A percentile compares a stretch with the other conserved stretches of the same genome.
phyloP scores from a whole-genome alignment of 148 eudicot species.

The Vaccinium vitisidaea region DNA sequence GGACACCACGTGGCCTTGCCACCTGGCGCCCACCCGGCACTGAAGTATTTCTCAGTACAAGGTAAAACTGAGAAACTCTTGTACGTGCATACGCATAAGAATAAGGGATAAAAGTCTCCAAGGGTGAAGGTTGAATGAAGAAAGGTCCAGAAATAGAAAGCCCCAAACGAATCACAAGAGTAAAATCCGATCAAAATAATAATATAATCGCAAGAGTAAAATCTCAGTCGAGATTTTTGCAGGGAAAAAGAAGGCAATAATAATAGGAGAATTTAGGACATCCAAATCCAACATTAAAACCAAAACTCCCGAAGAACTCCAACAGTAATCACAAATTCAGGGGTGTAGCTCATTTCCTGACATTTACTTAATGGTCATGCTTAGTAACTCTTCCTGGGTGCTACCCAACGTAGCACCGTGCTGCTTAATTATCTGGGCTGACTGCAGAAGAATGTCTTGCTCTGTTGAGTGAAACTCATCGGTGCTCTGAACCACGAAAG shows the following conservation, averaged over 20 bases:
- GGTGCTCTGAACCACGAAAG: too few relatives aligned
- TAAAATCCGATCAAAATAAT: too few relatives aligned
- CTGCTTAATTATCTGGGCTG: slow-evolving; percentile 66
- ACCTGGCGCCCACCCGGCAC: too few relatives aligned
- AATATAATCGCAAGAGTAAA: not conserved
- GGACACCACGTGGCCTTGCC: too few relatives aligned
- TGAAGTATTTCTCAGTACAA: too few relatives aligned
- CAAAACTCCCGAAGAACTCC: not conserved
- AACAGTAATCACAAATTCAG: not conserved
- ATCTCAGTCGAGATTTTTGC: not conserved
- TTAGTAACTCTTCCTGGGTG: not conserved
- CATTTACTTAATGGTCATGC: not conserved
- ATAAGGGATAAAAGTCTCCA: too few relatives aligned
- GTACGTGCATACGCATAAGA: too few relatives aligned
- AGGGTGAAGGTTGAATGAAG: too few relatives aligned
- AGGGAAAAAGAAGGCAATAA: not conserved
- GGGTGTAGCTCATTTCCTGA: not conserved
- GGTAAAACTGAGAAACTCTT: too few relatives aligned
- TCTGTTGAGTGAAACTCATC: too few relatives aligned
- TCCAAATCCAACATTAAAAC: not conserved
- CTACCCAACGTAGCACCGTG: slow-evolving; percentile 44
- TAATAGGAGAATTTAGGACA: not conserved
- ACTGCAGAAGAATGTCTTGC: slow-evolving; percentile 76
- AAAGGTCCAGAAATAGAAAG: too few relatives aligned
- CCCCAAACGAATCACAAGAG: not conserved